Percentiles rank a stretch among this genome's conserved stretches.
Conservation (phyloP, 306 rosid genomes). For the Corylus avellana region DNA sequence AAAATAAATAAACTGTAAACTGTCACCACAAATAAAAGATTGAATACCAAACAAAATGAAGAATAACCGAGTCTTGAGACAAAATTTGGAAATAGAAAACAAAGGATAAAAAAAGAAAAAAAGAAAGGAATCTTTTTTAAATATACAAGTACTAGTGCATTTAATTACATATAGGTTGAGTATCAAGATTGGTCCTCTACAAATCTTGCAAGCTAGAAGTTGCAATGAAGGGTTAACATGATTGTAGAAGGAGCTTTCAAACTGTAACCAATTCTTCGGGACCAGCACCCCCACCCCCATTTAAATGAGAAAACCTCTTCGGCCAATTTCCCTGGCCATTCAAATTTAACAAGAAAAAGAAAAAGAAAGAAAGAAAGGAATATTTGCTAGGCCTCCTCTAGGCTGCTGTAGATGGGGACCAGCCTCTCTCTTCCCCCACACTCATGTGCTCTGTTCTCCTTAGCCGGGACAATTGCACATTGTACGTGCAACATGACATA, state of each 20-base stretch:
- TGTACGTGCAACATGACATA: slow-evolving; percentile 34
- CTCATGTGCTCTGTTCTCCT: slow-evolving; percentile 47
- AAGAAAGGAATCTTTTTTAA: too few relatives aligned
- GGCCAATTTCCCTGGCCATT: slow-evolving; percentile 28
- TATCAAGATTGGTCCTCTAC: background rate
- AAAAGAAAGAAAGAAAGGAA: background rate
- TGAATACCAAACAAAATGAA: too few relatives aligned
- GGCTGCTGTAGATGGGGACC: slow-evolving; percentile 31
- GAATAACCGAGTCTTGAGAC: background rate
- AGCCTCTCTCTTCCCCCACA: slow-evolving; percentile 33
- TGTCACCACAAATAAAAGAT: too few relatives aligned
- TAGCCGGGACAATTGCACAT: slow-evolving; percentile 49
- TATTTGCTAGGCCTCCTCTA: slow-evolving; percentile 17
- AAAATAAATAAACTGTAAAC: too few relatives aligned
- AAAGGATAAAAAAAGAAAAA: background rate
- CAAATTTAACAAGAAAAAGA: background rate
- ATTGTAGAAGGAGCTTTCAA: background rate
- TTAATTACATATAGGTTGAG: background rate
- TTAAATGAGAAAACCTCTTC: slow-evolving; percentile 10
- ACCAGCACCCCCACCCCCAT: slow-evolving; percentile 23
- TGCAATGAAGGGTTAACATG: slow-evolving; percentile 7
- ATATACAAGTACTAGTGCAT: background rate
- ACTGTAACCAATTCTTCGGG: background rate
- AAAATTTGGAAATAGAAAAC: background rate
- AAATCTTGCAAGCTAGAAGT: background rate